phyloP scores from a whole-genome alignment of 208 protist species.

The Acanthamoeba healyi region DNA sequence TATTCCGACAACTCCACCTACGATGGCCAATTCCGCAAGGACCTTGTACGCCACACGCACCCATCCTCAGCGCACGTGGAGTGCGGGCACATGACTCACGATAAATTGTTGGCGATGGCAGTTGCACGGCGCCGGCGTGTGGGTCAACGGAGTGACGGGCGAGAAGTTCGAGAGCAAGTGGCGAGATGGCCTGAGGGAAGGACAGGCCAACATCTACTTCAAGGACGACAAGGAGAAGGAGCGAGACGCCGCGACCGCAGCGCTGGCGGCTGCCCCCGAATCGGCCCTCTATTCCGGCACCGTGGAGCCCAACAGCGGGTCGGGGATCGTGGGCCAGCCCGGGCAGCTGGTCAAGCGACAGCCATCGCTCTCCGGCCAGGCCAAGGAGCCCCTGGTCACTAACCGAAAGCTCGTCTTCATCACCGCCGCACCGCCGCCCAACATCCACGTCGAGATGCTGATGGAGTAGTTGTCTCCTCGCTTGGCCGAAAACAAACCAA shows the following conservation, averaged over 20 bases:
- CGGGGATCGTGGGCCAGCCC: slow-evolving; percentile 18
- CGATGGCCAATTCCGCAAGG: slow-evolving; percentile 69
- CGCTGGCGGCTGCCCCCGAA: neutral
- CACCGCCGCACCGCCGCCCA: slow-evolving; percentile 43
- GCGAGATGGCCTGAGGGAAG: slow-evolving; percentile 40
- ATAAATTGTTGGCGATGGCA: too few species aligned
- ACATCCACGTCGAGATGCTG: slow-evolving; percentile 41
- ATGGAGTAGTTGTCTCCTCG: slow-evolving; percentile 52
- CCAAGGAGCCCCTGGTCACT: slow-evolving; percentile 43
- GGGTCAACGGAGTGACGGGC: slow-evolving; percentile 45
- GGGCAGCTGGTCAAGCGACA: slow-evolving; percentile 11
- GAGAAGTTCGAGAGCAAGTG: slow-evolving; percentile 73
- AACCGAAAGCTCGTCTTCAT: slow-evolving; percentile 65
- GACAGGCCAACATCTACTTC: slow-evolving; percentile 44
- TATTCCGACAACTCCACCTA: slow-evolving; percentile 35
- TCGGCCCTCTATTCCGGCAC: neutral
- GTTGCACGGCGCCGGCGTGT: slow-evolving; percentile 41
- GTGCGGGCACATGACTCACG: too few species aligned
- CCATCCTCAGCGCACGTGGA: too few species aligned
- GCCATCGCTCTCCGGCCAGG: slow-evolving; percentile 3
- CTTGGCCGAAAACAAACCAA: too few species aligned
- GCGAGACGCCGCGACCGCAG: neutral
- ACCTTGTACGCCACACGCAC: slow-evolving; percentile 68
- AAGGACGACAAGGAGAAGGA: slow-evolving; percentile 57
- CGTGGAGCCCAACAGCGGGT: neutral